Base-by-base conservation (phyloP, 352 stramenopile genomes). In the Phytophthora kernoviae region DNA sequence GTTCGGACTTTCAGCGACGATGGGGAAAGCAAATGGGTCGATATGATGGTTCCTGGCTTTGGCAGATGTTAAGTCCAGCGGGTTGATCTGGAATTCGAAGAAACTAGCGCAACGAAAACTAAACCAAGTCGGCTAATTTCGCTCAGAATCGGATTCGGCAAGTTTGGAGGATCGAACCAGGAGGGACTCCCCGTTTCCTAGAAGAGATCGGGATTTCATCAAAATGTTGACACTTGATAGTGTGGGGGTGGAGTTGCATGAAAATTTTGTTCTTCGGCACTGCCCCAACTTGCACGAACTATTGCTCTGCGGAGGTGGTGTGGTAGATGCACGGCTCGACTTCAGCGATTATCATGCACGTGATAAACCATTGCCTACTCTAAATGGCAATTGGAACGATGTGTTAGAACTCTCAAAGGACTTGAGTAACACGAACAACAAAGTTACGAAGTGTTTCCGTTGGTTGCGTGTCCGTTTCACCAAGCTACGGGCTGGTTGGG, bases 11-110 rank as follows among this genome's bases (percentile, higher is more conserved):
- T 64, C 21, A 58, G 33, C 32, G 40, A 59, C 30, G 42, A 60
- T 36, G 49, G 43, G 9, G 44, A 26, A 17, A 59, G 34, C 40
- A 41, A 54, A 2, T 33, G 37, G 27, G 58, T 65, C 17, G 50
- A 65, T 44, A 33, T 65, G 10, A 15, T 65, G 17, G 45, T 65
- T 17, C 48, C 41, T 50, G 58, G 58, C 0, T 59, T 65, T 26
- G 49, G 49, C 9, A 41, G 47, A 6, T 64, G 56, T 33, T 30
- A 46, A 9, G 46, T 52, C 5, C 24, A 54, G 34, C 57, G 49
- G n/a, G 24, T 1, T 20, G 34, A 58, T 45, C 42, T 65, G 27
- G 15, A 34, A 11, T 10, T 18, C 24, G 27, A 21, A 8, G 21
- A 65, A 42, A 34, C 18, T 20, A 24, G 4, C 15, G 7, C 54